Evolutionary conservation across 495 filamentous ascomycete species (phyloP).

Genomic region (Penicillium canescens): DNA sequence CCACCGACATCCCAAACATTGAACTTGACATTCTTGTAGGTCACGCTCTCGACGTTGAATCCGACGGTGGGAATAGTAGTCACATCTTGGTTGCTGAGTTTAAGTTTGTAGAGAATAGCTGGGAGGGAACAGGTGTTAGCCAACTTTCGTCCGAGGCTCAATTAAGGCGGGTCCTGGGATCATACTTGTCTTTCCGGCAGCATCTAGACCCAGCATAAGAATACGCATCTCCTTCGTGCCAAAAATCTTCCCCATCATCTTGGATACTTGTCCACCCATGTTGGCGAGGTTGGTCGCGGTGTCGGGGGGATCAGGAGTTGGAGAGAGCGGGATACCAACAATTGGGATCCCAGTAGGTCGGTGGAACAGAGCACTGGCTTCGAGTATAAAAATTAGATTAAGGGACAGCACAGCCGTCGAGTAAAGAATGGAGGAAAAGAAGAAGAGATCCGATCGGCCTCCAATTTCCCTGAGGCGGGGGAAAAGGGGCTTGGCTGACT

Average conservation of each 20-base stretch:
- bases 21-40: constrained; percentile 99
- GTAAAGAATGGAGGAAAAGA: not conserved
- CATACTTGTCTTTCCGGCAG: constrained; percentile 94
- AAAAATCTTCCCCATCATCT: constrained; percentile 96
- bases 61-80: constrained; percentile 99
- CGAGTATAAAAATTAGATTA: too few species aligned
- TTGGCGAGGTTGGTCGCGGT: constrained; percentile 28
- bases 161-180: not conserved
- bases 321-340: constrained; percentile 3
- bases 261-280: constrained; percentile 82
- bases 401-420: constrained; percentile 3
- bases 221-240: constrained; percentile 98
- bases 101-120: constrained; percentile 99
- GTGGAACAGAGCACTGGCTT: not conserved
- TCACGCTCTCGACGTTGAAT: constrained; percentile 99
- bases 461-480: constrained; percentile 27
- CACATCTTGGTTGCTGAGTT: constrained; percentile 89
- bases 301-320: constrained; percentile 1
- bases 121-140: constrained; percentile 11
- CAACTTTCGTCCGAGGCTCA: not conserved
- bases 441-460: constrained; percentile 6
- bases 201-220: constrained; percentile 96
- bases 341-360: not conserved
- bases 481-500: constrained; percentile 44
- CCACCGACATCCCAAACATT: constrained; percentile 99